These are phyloP conservation scores for Pythium aphanidermatum DNA, from an alignment of 352 stramenopile species.

Conservation along the genomic window DNA sequence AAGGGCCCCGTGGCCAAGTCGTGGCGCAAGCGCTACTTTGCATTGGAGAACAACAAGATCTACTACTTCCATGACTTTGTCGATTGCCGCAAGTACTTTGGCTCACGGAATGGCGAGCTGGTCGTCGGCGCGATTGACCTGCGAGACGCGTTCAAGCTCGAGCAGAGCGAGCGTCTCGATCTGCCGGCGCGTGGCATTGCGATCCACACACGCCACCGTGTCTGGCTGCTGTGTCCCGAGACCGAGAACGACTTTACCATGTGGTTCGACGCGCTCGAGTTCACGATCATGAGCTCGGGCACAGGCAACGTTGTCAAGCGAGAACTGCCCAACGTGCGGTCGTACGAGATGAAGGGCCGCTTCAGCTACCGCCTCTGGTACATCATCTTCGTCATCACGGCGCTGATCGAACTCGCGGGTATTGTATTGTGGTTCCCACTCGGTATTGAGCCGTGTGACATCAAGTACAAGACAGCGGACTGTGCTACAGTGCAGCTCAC, in stretches of 20 bases:
- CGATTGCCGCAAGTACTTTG: conserved; percentile 85
- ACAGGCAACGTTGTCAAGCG: conserved; percentile 83
- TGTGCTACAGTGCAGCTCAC: conserved; percentile 3
- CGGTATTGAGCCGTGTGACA: conserved; percentile 68
- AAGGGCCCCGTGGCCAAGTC: conserved; percentile 75
- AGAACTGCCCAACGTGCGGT: conserved; percentile 82
- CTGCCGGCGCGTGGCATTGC: conserved; percentile 78
- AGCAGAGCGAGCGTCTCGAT: conserved; percentile 70
- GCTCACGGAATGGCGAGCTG: conserved; percentile 67
- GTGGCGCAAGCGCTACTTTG: conserved; percentile 79
- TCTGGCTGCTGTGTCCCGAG: conserved; percentile 84
- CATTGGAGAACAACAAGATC: conserved; percentile 78
- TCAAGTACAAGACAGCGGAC: conserved; percentile 19
- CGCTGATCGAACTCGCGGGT: conserved; percentile 62
- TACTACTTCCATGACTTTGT: conserved; percentile 84
- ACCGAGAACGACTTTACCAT: conserved; percentile 80
- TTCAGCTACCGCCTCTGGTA: conserved; percentile 72
- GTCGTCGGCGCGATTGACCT: conserved; percentile 73
- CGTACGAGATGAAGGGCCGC: conserved; percentile 88
- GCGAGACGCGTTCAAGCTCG: conserved; percentile 72
- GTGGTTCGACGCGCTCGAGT: conserved; percentile 79
- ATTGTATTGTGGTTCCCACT: conserved; percentile 80
- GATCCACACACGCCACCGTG: conserved; percentile 70
- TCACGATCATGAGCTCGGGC: conserved; percentile 62
- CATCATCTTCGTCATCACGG: conserved; percentile 67